Percentiles rank a stretch among this genome's conserved stretches.
Evolutionary conservation across 495 filamentous ascomycete genomes (phyloP).

Genomic region (Hypoxylon lenormandii): DNA sequence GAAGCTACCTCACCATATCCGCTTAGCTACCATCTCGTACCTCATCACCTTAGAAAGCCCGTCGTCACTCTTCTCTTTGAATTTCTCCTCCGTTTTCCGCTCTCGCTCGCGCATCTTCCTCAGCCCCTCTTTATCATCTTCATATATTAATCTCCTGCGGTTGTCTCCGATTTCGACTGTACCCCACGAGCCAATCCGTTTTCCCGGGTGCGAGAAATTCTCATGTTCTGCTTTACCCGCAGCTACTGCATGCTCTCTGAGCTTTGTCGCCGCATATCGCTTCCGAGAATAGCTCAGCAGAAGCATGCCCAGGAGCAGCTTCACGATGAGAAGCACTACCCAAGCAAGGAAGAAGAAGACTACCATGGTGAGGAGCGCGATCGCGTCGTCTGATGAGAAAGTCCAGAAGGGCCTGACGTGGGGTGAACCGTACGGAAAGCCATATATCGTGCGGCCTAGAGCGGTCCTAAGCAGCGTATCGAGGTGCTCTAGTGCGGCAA

Average conservation of each 20-base stretch:
- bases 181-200: constrained; percentile 82
- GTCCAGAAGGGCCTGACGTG: constrained; percentile 52
- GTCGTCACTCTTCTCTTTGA: constrained; percentile 65
- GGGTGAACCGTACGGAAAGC: constrained; percentile 55
- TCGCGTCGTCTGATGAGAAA: constrained; percentile 71
- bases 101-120: constrained; percentile 77
- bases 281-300: constrained; percentile 78
- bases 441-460: constrained; percentile 74
- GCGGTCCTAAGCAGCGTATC: constrained; percentile 79
- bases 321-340: constrained; percentile 80
- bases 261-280: constrained; percentile 83
- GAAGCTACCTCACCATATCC: constrained; percentile 76
- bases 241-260: constrained; percentile 67
- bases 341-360: constrained; percentile 84
- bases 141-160: constrained; percentile 85
- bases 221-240: constrained; percentile 62
- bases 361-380: constrained; percentile 76
- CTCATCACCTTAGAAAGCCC: constrained; percentile 77
- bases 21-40: constrained; percentile 93
- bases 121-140: constrained; percentile 79
- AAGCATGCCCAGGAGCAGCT: constrained; percentile 85
- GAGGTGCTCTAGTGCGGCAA: constrained; percentile 77
- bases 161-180: constrained; percentile 90
- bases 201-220: constrained; percentile 74
- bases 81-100: constrained; percentile 65